Base-by-base conservation (phyloP, 805 yeast species). In the Saccharomycopsis sp. region DNA sequence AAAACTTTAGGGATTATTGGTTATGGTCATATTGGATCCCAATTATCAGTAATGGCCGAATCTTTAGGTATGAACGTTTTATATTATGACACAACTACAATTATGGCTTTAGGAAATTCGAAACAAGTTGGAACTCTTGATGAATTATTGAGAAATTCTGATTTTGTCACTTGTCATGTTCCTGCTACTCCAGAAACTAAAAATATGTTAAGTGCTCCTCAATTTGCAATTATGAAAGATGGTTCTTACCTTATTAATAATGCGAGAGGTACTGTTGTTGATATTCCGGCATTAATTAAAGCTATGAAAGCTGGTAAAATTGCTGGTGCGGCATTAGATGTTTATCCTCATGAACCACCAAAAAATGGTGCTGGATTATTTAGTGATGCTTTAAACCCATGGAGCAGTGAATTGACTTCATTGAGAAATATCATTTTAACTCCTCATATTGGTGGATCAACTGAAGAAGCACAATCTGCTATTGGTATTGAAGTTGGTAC, bases 391-490 rank as follows among this genome's bases (percentile, higher is more conserved):
- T 74, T 93, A 61, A 90, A 90, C 68, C 56, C 69, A 34, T 93
- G 96, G 89, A 75, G 85, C 51, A 71, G 85, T 27, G 96, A 89
- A 62, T 75, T 93, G 56, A 74, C 79, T 55, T 69, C 84, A 8
- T 74, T 88, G 62, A 79, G 89, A 68, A 93, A 93, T 67, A 79
- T 90, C 51, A 88, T 93, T 54, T 74, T 93, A 59, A 82, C 97
- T 44, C 98, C 98, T 27, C 98, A 93, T 63, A 93, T 93, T 56
- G 98, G 98, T 68, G 98, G 98, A 55, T 88, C 97, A 41, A 93
- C 98, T 39, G 97, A 90, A 67, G 98, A 93, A 72, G 98, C 98
- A 31, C 98, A 93, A 74, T 75, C 85, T 45, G 95, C 97, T 33
- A 93, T 93, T 60, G 98, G 98, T 69, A 72, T 90, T 50, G 98